These are phyloP conservation scores for Lasiodiplodia citricola DNA, from an alignment of 2,329 filamentous ascomycete species.

Conservation along the genomic window DNA sequence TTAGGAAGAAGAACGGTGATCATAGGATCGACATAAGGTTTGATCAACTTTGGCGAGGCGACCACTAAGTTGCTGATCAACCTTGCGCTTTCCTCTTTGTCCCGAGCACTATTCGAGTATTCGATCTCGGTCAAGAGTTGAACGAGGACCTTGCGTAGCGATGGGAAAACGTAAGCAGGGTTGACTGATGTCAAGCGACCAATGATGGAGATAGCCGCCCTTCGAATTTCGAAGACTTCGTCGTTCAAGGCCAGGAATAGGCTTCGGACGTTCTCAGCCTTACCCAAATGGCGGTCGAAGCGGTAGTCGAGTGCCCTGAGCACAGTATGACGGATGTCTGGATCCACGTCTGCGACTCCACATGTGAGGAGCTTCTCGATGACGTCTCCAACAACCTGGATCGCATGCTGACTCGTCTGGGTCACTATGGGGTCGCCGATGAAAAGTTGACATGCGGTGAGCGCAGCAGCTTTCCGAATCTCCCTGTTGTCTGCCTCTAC, in stretches of 20 bases:
- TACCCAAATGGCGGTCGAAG: slow-evolving; percentile 95
- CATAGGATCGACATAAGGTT: slow-evolving; percentile 96
- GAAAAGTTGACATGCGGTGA: slow-evolving; percentile 98
- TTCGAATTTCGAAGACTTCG: slow-evolving; percentile 87
- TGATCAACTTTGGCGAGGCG: slow-evolving; percentile 90
- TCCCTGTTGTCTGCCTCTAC: slow-evolving; percentile 95
- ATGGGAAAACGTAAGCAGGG: slow-evolving; percentile 96
- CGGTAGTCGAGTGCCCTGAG: slow-evolving; percentile 87
- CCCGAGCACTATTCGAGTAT: slow-evolving; percentile 90
- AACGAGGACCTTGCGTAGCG: slow-evolving; percentile 90
- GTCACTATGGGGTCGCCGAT: slow-evolving; percentile 97
- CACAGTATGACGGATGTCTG: slow-evolving; percentile 87
- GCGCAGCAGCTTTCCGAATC: slow-evolving; percentile 89
- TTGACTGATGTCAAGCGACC: slow-evolving; percentile 90
- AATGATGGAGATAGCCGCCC: slow-evolving; percentile 95
- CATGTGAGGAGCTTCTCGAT: slow-evolving; percentile 96
- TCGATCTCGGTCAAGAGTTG: slow-evolving; percentile 96
- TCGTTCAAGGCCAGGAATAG: slow-evolving; percentile 96
- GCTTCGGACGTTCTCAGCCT: slow-evolving; percentile 95
- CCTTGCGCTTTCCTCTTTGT: slow-evolving; percentile 95
- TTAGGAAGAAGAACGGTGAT: slow-evolving; percentile 93
- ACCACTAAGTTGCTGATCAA: slow-evolving; percentile 90
- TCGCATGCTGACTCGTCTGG: slow-evolving; percentile 94
- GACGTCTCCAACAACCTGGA: slow-evolving; percentile 96
- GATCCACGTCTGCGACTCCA: slow-evolving; percentile 86